Evolutionary conservation across 1,284 basidiomycete species (phyloP).

Genomic region (Spongispora temasekensis): DNA sequence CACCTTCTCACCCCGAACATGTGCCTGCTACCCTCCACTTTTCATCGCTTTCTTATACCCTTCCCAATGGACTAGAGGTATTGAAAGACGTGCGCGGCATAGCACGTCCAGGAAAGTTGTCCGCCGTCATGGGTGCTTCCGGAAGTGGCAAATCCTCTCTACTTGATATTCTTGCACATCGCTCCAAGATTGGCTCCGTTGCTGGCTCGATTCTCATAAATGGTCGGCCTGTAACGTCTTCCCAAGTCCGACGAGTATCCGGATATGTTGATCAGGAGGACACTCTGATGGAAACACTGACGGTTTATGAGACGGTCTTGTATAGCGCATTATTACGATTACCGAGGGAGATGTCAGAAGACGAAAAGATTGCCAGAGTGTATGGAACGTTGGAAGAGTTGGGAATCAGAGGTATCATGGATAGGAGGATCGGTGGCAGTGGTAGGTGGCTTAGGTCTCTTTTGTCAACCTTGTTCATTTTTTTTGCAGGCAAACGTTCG

Average conservation of each 20-base stretch:
- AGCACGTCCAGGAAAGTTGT: constrained; percentile 84
- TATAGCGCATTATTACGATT: constrained; percentile 90
- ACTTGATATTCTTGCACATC: constrained; percentile 92
- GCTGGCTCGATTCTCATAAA: constrained; percentile 83
- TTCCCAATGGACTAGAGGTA: constrained; percentile 65
- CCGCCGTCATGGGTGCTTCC: constrained; percentile 96
- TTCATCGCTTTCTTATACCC: constrained; percentile 78
- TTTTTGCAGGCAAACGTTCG: constrained; percentile 63
- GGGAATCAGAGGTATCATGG: constrained; percentile 90
- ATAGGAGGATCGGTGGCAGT: constrained; percentile 85
- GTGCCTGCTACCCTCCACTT: constrained; percentile 93
- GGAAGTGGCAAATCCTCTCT: constrained; percentile 97
- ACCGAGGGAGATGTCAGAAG: constrained; percentile 91
- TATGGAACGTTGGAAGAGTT: constrained; percentile 96
- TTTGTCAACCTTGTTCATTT: background rate
- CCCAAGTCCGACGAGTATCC: constrained; percentile 81
- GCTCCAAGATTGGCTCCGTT: constrained; percentile 81
- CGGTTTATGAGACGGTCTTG: constrained; percentile 96
- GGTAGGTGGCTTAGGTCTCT: constrained; percentile 45
- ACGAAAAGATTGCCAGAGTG: constrained; percentile 92
- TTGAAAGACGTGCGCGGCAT: constrained; percentile 81
- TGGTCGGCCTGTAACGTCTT: constrained; percentile 74
- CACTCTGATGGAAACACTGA: constrained; percentile 93
- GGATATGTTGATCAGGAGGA: constrained; percentile 99
- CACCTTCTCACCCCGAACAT: constrained; percentile 62